Base-by-base conservation (phyloP, 441 rosid genomes). In the Pelargonium citronellum region DNA sequence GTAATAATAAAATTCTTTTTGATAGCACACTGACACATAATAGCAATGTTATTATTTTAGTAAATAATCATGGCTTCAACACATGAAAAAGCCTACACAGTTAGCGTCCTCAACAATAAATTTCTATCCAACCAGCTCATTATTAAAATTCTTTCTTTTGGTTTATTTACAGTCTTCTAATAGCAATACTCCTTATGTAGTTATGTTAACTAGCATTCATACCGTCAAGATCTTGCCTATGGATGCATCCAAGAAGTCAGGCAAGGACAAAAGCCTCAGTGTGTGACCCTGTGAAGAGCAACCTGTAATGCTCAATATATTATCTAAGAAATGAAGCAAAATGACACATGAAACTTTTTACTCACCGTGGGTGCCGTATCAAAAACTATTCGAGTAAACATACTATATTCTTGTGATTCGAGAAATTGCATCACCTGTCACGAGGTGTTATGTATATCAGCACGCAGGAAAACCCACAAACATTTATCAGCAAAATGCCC, bases 291-390 rank as follows among this genome's bases (percentile, higher is more conserved):
- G 80, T 8, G 22, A 72, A 71, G 67, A n/a, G 76, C 67, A 64
- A 74, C 71, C 17, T 44, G 67, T 67, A n/a, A 77, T 64, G 19
- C 71, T 66, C 47, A 53, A 24, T 64, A 61, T 34, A 53, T 63
- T 12, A 73, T 69, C 65, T 37, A 20, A 71, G 71, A 67, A 37
- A 49, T 20, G 24, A 72, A 37, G 24, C 43, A 44, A 76, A 41
- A 64, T 58, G 53, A 65, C 24, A 5, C 5, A 27, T 27, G 41
- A 58, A 13, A 11, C 44, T 71, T 72, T 5, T 47, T 70, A 20
- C 95, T 89, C 79, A 94, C 98, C 73, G 96, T 94, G 24, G 98
- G 98, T 77, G 97, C 98, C 67, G 98, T 94, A 78, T 91, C 98
- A 77, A 91, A 94, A 67, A 94, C 88, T 19, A 94, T 91, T 74